Evolutionary conservation across 352 stramenopile species (phyloP), one percentile per base, ranked within the genome.

Genomic region (Plasmopara muralis): DNA sequence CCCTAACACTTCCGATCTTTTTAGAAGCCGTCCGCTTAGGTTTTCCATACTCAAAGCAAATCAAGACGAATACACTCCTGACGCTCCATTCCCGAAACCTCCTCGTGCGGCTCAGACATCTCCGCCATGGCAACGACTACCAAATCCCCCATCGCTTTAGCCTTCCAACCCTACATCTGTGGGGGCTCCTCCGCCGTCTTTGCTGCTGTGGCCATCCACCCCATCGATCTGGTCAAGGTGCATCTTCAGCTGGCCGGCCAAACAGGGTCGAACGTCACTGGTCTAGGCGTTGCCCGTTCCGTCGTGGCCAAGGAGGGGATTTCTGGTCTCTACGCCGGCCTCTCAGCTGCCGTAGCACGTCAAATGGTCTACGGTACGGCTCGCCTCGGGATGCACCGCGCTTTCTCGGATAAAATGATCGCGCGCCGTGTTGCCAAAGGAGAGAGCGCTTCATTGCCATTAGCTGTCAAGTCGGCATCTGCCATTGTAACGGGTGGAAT

Each of bases 181-280:
- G 83, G 83, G 47, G 83, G 83, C 29, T 78, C 76, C 9, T 68
- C 83, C 1, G 79, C 83, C 9, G 74, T 90, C 20, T 81, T 93
- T 46, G 79, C 83, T 9, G 79, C 83, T 33, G 55, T 89, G 9
- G 79, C 75, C 49, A 93, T 96, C 66, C 85, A 95, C 64, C 87
- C 87, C 33, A 94, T 96, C 55, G 87, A 96, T 55, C 70, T 95
- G 39, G 85, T 93, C 64, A 96, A 96, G 68, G 85, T 95, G 44
- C 84, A 93, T 34, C 55, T 96, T 38, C 87, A 96, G 60, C 66
- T 96, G 40, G 82, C 82, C 7, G 85, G 83, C 31, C 81, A 95
- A 49, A 86, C 74, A 7, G 77, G 80, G 39, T 62, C 78, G 40
- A 90, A 89, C 42, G 81, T 90, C 41, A 85, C 80, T 38, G 74